A percentile compares a stretch with the other conserved stretches of the same genome.
Conservation (phyloP, 176 grass and related monocot genomes). For the Pharus latifolius region DNA sequence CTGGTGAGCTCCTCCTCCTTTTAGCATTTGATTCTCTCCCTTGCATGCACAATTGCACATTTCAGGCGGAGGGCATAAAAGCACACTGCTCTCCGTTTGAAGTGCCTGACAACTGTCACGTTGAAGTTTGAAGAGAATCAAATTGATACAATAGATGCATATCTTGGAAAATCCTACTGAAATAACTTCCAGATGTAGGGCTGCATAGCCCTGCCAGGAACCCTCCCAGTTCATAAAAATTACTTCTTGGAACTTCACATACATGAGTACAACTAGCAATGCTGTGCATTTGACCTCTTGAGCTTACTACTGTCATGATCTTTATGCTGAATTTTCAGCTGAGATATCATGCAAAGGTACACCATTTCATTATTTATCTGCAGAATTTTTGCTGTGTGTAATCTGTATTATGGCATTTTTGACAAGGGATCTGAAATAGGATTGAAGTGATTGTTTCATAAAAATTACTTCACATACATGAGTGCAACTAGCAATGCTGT, state of each 20-base stretch:
- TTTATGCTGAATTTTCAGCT: background rate
- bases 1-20: background rate
- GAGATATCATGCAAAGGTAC: background rate
- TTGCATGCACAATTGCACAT: background rate
- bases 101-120: constrained; percentile 20
- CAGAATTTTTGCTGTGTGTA: constrained; percentile 4
- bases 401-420: background rate
- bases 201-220: background rate
- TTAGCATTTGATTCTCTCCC: constrained; percentile 18
- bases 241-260: background rate
- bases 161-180: background rate
- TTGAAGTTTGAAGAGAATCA: background rate
- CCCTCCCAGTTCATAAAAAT: background rate
- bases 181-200: background rate
- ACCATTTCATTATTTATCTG: background rate
- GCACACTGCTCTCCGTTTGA: constrained; percentile 6
- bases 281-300: background rate
- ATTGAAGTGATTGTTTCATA: constrained; percentile 29
- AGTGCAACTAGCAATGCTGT: no score
- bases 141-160: background rate
- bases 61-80: constrained; percentile 18
- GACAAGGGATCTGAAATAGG: background rate
- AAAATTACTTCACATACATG: no score
- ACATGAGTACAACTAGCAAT: background rate
- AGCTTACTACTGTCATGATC: no score